phyloP scores from a whole-genome alignment of 1,139 yeast genomes.

The Pichia kudriavzevii region DNA sequence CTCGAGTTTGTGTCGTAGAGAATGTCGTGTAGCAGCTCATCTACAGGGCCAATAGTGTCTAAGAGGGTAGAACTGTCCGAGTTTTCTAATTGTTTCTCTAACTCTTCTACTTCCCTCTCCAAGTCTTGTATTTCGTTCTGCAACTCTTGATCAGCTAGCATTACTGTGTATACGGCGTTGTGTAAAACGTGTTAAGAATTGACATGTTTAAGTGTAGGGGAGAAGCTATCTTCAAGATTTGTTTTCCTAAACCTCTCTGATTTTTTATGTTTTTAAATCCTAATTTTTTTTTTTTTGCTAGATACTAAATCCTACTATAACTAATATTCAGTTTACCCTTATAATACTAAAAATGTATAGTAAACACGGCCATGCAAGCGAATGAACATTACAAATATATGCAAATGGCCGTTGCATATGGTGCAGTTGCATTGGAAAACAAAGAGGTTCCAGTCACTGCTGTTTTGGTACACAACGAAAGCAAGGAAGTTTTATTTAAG shows the following conservation, averaged over 20 bases:
- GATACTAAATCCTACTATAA: too few species aligned
- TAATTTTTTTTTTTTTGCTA: too few species aligned
- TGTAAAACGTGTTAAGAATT: too few species aligned
- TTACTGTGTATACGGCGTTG: too few species aligned
- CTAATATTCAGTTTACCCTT: too few species aligned
- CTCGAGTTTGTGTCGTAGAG: slow-evolving; percentile 6
- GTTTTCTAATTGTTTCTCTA: slow-evolving; percentile 13
- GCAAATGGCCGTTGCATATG: slow-evolving; percentile 45
- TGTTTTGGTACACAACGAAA: slow-evolving; percentile 40
- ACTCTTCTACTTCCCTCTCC: slow-evolving; percentile 14
- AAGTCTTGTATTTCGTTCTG: slow-evolving; percentile 14
- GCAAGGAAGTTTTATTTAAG: slow-evolving; percentile 49
- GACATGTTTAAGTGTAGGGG: too few species aligned
- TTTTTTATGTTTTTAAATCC: too few species aligned
- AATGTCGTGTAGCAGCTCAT: slow-evolving; percentile 6
- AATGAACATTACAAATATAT: slow-evolving; percentile 33
- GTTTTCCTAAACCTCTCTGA: too few species aligned
- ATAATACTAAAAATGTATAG: too few species aligned
- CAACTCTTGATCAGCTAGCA: slow-evolving; percentile 3
- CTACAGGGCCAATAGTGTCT: slow-evolving; percentile 2
- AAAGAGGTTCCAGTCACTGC: slow-evolving; percentile 75
- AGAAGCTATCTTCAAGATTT: too few species aligned
- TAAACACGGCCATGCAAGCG: too few species aligned
- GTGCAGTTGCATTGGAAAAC: slow-evolving; percentile 44
- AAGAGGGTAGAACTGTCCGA: not conserved